phyloP scores from a whole-genome alignment of 768 basidiomycete genomes.

The Suillus paluster region DNA sequence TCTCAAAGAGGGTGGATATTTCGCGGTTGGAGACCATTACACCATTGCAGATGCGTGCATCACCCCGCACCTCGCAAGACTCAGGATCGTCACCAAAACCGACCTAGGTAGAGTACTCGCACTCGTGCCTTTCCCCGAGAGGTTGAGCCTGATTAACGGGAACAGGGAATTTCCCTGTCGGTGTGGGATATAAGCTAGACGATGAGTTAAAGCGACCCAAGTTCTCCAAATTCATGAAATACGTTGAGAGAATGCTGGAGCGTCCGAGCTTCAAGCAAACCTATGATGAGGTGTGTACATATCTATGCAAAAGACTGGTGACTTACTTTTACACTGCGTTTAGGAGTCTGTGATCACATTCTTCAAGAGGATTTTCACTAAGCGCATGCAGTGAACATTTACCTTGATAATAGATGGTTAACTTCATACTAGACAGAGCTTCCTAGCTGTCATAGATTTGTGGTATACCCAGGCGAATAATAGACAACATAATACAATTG shows the following conservation, averaged over 20 bases:
- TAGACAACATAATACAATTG: not conserved
- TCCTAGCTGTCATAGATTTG: not conserved
- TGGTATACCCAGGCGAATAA: not conserved
- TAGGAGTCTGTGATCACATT: not conserved
- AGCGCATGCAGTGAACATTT: not conserved
- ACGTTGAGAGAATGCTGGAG: slow-evolving; percentile 48
- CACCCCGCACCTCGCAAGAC: slow-evolving; percentile 56
- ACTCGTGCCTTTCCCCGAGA: not conserved
- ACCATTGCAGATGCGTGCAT: slow-evolving; percentile 64
- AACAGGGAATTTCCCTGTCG: slow-evolving; percentile 50
- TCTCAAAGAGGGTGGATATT: slow-evolving; percentile 49
- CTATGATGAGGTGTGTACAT: not conserved
- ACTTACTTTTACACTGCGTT: not conserved
- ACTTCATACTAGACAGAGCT: not conserved
- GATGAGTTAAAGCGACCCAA: slow-evolving; percentile 46
- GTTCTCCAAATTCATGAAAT: slow-evolving; percentile 53
- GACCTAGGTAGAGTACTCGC: slow-evolving; percentile 34
- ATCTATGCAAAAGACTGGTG: too few relatives aligned
- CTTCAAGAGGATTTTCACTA: not conserved
- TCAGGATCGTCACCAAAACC: slow-evolving; percentile 45
- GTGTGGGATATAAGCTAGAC: slow-evolving; percentile 47
- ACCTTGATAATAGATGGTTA: not conserved
- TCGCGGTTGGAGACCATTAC: slow-evolving; percentile 44
- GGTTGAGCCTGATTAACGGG: slow-evolving; percentile 28
- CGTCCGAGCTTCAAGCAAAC: not conserved